phyloP scores from a whole-genome alignment of 495 filamentous ascomycete species.

The Talaromyces trachyspermus region DNA sequence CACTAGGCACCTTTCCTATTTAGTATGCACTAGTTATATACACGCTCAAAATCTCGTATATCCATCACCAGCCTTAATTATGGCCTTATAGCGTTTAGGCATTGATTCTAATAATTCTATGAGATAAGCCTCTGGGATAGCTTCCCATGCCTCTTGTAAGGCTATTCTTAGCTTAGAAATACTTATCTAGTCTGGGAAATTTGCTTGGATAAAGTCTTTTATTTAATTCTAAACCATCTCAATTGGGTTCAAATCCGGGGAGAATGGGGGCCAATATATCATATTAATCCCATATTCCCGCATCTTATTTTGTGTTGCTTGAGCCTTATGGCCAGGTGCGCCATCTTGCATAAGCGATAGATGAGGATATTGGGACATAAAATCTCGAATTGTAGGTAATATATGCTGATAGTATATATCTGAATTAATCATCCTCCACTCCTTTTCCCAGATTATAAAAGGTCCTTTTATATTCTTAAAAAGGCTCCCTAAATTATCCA shows the following conservation, averaged over 20 bases:
- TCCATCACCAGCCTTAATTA: neutral
- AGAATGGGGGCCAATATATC: conserved; percentile 1
- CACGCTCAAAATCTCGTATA: neutral
- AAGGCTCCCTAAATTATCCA: neutral
- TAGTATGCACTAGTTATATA: neutral
- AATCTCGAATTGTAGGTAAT: neutral
- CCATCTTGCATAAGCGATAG: neutral
- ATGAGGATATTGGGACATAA: neutral
- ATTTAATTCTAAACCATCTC: neutral
- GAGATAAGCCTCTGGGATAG: neutral
- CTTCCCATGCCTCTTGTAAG: neutral
- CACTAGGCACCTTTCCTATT: neutral
- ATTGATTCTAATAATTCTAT: neutral
- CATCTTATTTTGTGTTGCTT: neutral
- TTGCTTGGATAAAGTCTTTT: neutral
- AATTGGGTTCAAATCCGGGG: conserved; percentile 1
- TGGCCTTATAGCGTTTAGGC: neutral
- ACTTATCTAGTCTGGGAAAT: neutral
- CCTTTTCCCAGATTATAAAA: neutral
- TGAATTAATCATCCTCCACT: neutral
- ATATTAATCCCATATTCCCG: neutral
- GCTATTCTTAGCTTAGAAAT: neutral
- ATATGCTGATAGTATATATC: neutral
- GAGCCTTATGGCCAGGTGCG: neutral
- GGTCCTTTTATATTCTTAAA: neutral